Percentiles rank a stretch among this genome's conserved stretches.
Conservation (phyloP, 768 basidiomycete genomes). For the Sistotremastrum niveocremeum region DNA sequence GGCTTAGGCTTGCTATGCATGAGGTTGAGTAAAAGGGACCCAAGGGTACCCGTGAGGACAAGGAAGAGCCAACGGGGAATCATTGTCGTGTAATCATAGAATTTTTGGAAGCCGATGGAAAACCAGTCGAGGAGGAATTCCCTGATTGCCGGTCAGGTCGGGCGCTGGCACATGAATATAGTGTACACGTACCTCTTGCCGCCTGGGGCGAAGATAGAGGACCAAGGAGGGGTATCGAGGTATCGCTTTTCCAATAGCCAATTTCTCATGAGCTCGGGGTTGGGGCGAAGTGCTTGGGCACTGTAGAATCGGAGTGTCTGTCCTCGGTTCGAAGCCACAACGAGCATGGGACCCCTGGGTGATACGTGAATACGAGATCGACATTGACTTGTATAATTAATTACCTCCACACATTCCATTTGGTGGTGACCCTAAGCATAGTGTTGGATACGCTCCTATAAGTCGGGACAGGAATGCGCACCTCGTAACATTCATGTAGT, state of each 20-base stretch:
- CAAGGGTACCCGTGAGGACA: slow-evolving; percentile 48
- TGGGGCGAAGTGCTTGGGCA: slow-evolving; percentile 46
- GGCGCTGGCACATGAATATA: background rate
- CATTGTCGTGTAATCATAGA: slow-evolving; percentile 37
- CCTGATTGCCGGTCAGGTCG: slow-evolving; percentile 21
- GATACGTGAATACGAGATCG: background rate
- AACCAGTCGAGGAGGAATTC: slow-evolving; percentile 55
- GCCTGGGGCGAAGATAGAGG: slow-evolving; percentile 55
- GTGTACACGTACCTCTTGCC: slow-evolving; percentile 44
- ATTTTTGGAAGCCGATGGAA: slow-evolving; percentile 31
- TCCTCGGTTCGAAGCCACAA: slow-evolving; percentile 59
- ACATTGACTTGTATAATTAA: slow-evolving; percentile 1
- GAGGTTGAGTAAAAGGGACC: slow-evolving; percentile 51
- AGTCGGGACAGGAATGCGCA: background rate
- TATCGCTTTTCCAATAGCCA: slow-evolving; percentile 57
- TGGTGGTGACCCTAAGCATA: slow-evolving; percentile 47
- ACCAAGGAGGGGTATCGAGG: slow-evolving; percentile 55
- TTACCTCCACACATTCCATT: slow-evolving; percentile 79
- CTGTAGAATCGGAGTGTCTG: slow-evolving; percentile 71
- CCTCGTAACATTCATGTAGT: slow-evolving; percentile 71
- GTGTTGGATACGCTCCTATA: too few relatives aligned
- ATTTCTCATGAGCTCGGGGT: slow-evolving; percentile 43
- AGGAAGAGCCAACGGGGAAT: slow-evolving; percentile 67
- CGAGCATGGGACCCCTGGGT: slow-evolving; percentile 59
- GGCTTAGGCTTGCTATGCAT: slow-evolving; percentile 31